Evolutionary conservation across 2,329 filamentous ascomycete genomes (phyloP), one percentile per base, ranked within the genome.

Genomic region (Anthostomella pinea): DNA sequence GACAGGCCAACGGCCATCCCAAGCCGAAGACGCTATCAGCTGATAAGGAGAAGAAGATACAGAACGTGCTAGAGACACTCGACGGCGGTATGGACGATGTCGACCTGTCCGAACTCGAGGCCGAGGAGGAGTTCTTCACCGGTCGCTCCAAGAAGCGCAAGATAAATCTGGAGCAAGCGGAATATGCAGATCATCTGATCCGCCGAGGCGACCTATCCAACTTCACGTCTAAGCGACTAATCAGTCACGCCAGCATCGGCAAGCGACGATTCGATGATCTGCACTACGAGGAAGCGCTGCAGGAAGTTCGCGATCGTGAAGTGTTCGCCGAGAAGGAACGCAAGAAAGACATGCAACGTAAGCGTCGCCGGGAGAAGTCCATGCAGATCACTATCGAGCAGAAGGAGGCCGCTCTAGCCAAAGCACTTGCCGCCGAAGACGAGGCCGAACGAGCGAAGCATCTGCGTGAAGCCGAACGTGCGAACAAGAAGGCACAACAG

Each of bases 331-430:
- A 98, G 64, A 98, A 98, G 68, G 93, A 98, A 66, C 87, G 93
- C 48, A 98, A 98, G 72, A 98, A 98, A 70, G 93, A 98, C 58
- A 97, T 98, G 88, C 93, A 98, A 62, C 85, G 93, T 46, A 98
- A 97, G 69, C 81, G 93, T 42, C 83, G 93, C 27, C 85, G 93
- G 13, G 91, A 97, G 62, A 96, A 96, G 69, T 95, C 91, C 4
- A 89, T 96, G 73, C 89, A 89, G 4, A 85, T 94, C 41, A 91
- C 89, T 6, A 85, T 94, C 53, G 91, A 96, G 59, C 83, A 89
- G 59, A 93, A 94, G 67, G 86, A 93, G 46, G 79, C 85, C 3
- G 87, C 88, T 4, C 72, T 95, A 28, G 81, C 84, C 45, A 84
- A 84, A 48, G 87, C 90, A 8, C 77, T 84, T 40, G 79, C 83